Evolutionary conservation across 2,329 filamentous ascomycete genomes (phyloP), one percentile per base, ranked within the genome.

Genomic region (Hypoxylon sp.): DNA sequence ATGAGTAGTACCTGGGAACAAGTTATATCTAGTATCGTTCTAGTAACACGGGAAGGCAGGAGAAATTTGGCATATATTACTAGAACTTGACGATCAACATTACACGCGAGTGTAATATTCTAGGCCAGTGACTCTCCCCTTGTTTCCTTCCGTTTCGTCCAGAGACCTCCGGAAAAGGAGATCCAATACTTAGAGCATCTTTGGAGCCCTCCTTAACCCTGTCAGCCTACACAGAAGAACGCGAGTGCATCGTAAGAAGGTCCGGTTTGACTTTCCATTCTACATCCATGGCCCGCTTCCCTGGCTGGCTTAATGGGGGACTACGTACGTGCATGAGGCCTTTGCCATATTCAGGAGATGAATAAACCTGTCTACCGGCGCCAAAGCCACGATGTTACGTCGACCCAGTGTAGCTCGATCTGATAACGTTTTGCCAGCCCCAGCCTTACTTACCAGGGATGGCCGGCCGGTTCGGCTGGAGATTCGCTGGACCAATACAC

Each of bases 381-480:
- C 46, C 63, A 51, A 60, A 66, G 57, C 57, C 63, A 53, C 57
- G 60, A 39, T 50, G 21, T 21, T 46, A 54, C 57, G 51, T 42
- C 57, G 39, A 42, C 42, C 17, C 29, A 27, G 17, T 37, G 19
- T 37, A 46, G 27, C 48, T 37, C 27, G 21, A 35, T 27, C 24
- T 44, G 54, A 50, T 35, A 48, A 52, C 21, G 32, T 37, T 52
- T 57, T 44, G 42, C 29, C 37, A 57, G 39, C 57, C 19, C 27
- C 44, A 51, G 50, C 21, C 27, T 53, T 31, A n/a, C 13, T 32
- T n/a, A 31, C 29, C 56, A 46, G 39, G 47, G 8, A 17, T 50
- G 17, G 17, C 21, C 31, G 19, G 32, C 46, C 47, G 51, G 50
- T 3, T 56, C 51, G 50, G 56, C 31, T 27, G 52, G n/a, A 57